Evolutionary conservation across 257 asterid species (phyloP).

Genomic region (Thymus quinquecostatus): DNA sequence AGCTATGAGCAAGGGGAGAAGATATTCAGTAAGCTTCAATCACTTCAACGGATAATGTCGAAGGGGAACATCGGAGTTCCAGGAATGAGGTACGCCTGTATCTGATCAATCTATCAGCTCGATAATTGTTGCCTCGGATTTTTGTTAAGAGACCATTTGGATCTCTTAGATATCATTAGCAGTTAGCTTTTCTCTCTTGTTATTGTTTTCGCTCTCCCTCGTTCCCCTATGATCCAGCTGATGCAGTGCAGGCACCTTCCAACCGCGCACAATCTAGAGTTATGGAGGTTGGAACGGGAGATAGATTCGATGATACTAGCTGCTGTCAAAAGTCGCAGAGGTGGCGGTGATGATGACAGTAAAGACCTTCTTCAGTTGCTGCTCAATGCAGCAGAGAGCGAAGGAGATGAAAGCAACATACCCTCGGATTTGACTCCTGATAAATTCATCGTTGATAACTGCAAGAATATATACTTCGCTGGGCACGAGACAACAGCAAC

Average conservation of each 20-base stretch:
- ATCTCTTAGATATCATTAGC: no score
- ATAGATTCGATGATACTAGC: constrained; percentile 55
- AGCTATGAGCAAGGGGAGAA: constrained; percentile 56
- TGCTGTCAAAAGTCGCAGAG: constrained; percentile 44
- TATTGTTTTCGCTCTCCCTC: no score
- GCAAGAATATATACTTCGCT: constrained; percentile 77
- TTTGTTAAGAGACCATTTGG: no score
- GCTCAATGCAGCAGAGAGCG: constrained; percentile 57
- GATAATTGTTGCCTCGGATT: no score
- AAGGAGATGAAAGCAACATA: constrained; percentile 39
- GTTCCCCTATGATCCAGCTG: neutral
- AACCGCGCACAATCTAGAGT: constrained; percentile 52
- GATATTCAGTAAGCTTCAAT: constrained; percentile 61
- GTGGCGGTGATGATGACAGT: constrained; percentile 37
- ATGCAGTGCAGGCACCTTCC: constrained; percentile 65
- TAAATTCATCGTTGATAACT: constrained; percentile 64
- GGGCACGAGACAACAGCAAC: constrained; percentile 69
- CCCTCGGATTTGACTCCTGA: constrained; percentile 45
- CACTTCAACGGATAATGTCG: constrained; percentile 60
- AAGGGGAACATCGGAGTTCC: constrained; percentile 63
- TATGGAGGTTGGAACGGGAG: constrained; percentile 64
- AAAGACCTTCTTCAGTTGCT: constrained; percentile 61
- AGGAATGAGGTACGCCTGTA: constrained; percentile 55
- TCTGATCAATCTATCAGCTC: no score
- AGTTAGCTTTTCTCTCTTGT: no score